Evolutionary conservation across 495 filamentous ascomycete species (phyloP).

Genomic region (Penicillium macrosclerotiorum): DNA sequence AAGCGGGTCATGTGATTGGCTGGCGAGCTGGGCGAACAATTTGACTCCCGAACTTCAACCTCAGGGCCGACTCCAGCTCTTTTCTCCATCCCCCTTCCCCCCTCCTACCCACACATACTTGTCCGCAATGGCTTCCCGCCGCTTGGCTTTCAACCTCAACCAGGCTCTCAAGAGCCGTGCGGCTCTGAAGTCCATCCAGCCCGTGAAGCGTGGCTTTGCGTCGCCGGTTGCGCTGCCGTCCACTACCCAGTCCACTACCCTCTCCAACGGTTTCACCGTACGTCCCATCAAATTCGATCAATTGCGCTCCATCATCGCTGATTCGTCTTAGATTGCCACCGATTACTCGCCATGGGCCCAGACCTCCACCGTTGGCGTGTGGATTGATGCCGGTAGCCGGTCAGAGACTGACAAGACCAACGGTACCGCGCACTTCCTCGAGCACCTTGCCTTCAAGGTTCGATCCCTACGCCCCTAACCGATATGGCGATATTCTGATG

Average conservation of each 20-base stretch:
- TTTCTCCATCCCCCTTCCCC: slow-evolving; percentile 33
- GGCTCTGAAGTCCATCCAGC: slow-evolving; percentile 67
- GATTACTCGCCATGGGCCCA: slow-evolving; percentile 98
- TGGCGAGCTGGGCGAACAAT: slow-evolving; percentile 46
- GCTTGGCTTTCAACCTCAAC: slow-evolving; percentile 84
- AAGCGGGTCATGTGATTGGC: slow-evolving; percentile 53
- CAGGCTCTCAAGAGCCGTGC: slow-evolving; percentile 81
- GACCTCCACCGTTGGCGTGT: slow-evolving; percentile 97
- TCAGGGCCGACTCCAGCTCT: slow-evolving; percentile 44
- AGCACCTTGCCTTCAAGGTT: slow-evolving; percentile 99
- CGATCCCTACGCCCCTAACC: slow-evolving; percentile 3
- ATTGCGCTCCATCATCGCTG: slow-evolving; percentile 36
- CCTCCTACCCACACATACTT: slow-evolving; percentile 26
- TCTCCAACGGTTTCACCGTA: slow-evolving; percentile 97
- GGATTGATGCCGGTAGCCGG: slow-evolving; percentile 97
- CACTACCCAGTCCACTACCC: slow-evolving; percentile 90
- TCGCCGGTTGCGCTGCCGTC: slow-evolving; percentile 70
- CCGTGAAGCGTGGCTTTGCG: slow-evolving; percentile 78
- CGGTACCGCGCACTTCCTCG: slow-evolving; percentile 98
- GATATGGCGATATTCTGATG: slow-evolving; percentile 19
- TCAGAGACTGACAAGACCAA: slow-evolving; percentile 98
- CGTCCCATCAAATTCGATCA: slow-evolving; percentile 30
- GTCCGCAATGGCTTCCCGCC: slow-evolving; percentile 84
- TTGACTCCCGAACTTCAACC: slow-evolving; percentile 54
- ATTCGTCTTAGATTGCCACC: slow-evolving; percentile 76